A percentile compares a stretch with the other conserved stretches of the same genome.
Conservation (phyloP, 1,139 yeast species). For the Taphrina flavorubra region DNA sequence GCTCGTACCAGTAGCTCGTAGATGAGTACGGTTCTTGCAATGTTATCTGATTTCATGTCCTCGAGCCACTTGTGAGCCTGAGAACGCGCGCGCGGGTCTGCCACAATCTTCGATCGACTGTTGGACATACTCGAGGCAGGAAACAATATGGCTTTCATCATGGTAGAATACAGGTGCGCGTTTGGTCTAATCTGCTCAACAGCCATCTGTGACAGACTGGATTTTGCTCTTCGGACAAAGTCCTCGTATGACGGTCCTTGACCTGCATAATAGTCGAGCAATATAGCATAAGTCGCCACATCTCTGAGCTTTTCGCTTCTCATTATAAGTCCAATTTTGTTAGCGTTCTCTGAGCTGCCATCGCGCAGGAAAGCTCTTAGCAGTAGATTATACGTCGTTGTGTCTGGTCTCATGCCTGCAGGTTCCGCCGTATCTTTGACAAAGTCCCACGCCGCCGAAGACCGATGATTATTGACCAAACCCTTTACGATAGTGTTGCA, state of each 20-base stretch:
- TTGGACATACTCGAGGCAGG: background rate
- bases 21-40: conserved; percentile 10
- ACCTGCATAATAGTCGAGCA: conserved; percentile 1
- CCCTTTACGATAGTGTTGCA: conserved; percentile 14
- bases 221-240: background rate
- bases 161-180: conserved; percentile 12
- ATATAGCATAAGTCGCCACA: conserved; percentile 17
- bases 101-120: background rate
- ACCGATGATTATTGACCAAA: background rate
- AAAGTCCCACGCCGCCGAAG: conserved; percentile 5
- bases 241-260: background rate
- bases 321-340: background rate
- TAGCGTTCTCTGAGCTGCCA: background rate
- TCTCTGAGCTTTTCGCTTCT: background rate
- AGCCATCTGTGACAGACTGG: conserved; percentile 1
- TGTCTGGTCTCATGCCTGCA: conserved; percentile 17
- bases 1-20: conserved; percentile 9
- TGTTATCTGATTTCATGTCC: background rate
- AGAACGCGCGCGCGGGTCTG: background rate
- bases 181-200: conserved; percentile 4
- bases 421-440: conserved; percentile 13
- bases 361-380: conserved; percentile 13
- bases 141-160: conserved; percentile 3
- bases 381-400: conserved; percentile 11
- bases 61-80: conserved; percentile 1